Evolutionary conservation across 1,284 basidiomycete genomes (phyloP), one percentile per base, ranked within the genome.

Genomic region (Trichosporon asahii): DNA sequence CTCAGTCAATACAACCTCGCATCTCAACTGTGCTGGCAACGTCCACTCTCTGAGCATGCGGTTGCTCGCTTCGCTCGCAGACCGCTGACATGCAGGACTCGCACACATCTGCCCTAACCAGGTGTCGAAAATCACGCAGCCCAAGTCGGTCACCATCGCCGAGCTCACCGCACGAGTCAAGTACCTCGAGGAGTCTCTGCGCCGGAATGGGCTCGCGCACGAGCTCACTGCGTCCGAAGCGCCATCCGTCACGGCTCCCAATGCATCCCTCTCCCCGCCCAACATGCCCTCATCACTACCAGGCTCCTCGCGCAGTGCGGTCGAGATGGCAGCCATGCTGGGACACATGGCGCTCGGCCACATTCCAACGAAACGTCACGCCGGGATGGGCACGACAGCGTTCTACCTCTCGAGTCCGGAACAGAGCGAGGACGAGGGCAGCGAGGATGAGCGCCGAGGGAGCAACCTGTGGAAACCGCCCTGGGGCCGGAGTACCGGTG

Each of bases 311-410:
- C 27, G 66, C 35, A 65, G 55, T 11, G 68, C 68, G 1, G 53
- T 69, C 61, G 72, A 71, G 46, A 73, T 73, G 72, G 68, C 72
- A 8, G 72, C 72, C 11, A 73, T 69, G 70, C 70, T 73, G 21
- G 70, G 66, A 15, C 64, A 65, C 55, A 61, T 73, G 27, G 68
- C 72, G 11, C 70, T 73, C 27, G 72, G 72, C 6, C 65, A 71
- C 27, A 53, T 63, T 1, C 64, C 65, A 14, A 64, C 66, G n/a
- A 73, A 73, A 40, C 66, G 68, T 9, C 69, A 72, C 49, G 64
- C 68, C 2, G 70, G 70, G 3, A 71, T 71, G 64, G 72, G 67
- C 15, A 71, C 72, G 57, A 69, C 72, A 6, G 70, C 72, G 25
- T 73, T 73, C 70, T 73, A 72, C 61, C 66, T 73, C 15, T 65